Evolutionary conservation across 106 monocot genomes (phyloP), one percentile per base, ranked within the genome.

Genomic region (Dioscorea alata): DNA sequence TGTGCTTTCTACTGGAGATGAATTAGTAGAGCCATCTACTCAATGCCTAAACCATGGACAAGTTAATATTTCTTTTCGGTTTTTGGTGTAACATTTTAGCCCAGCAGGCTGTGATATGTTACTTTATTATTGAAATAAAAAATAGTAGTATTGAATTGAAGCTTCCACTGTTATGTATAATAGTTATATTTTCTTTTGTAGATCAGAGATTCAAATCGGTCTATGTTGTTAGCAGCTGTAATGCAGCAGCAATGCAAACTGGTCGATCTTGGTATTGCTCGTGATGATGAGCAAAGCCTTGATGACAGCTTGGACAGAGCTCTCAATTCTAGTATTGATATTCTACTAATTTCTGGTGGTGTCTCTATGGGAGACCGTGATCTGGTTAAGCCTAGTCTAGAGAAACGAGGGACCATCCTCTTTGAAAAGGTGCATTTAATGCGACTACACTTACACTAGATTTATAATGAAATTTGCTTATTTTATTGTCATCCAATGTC

Each of bases 281-380:
- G 57, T 60, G 99, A 99, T 61, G 73, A 74, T 54, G 87, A 99
- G 66, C 81, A 90, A 69, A 79, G 69, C 70, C 54, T 99, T 31
- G 32, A 79, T 70, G 63, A 60, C 50, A 65, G 75, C 50, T 65
- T 99, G 24, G 83, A 83, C 69, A 48, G 33, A 23, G 87, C 81
- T 61, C 49, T 92, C 34, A 58, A 64, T 60, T 90, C 87, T 60
- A 70, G 77, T 24, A 73, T 85, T 75, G 87, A 93, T 71, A 80
- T 99, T 69, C 76, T 99, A 57, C 57, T 99, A 68, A 90, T 92
- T 63, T 93, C 99, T 75, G 99, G 99, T 69, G 92, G 92, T 73
- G 83, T 99, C 64, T 99, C 92, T 16, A 99, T 99, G 99, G 99
- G 99, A 19, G 99, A 99, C 71, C 90, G 81, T 33, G 99, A 93